A percentile compares a stretch with the other conserved stretches of the same genome.
phyloP scores from a whole-genome alignment of 2,329 filamentous ascomycete species.

The Dactylella cylindrospora region DNA sequence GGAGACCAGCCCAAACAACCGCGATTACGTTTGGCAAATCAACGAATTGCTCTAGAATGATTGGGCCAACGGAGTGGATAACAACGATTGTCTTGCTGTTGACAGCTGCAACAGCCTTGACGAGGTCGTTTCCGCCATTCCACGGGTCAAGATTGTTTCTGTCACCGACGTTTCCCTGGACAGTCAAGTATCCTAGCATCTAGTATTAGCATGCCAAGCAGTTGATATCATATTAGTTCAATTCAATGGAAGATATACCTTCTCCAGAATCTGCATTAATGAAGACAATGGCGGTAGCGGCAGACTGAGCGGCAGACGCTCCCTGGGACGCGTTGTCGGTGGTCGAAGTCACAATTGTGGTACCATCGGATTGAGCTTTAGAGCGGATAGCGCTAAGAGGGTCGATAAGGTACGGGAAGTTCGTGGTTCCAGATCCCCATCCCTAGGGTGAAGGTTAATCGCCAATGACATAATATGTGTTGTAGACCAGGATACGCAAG shows the following conservation, averaged over 20 bases:
- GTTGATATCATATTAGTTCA: not conserved
- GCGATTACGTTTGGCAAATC: constrained; percentile 77
- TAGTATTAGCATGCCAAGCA: not conserved
- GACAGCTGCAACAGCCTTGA: constrained; percentile 73
- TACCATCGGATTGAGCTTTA: constrained; percentile 63
- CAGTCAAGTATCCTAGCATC: constrained; percentile 68
- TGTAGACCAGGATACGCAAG: constrained; percentile 42
- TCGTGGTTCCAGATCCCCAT: constrained; percentile 74
- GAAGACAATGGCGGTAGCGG: constrained; percentile 75
- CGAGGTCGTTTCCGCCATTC: constrained; percentile 75
- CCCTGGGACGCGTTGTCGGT: constrained; percentile 54
- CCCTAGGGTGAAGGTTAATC: constrained; percentile 57
- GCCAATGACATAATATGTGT: not conserved
- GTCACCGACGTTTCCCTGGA: constrained; percentile 83
- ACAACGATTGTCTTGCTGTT: constrained; percentile 91
- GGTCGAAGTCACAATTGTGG: constrained; percentile 65
- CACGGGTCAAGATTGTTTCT: constrained; percentile 91
- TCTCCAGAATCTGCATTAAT: constrained; percentile 86
- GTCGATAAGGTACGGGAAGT: constrained; percentile 70
- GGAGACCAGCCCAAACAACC: constrained; percentile 78
- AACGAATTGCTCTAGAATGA: constrained; percentile 74
- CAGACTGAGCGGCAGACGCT: constrained; percentile 64
- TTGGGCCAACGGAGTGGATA: constrained; percentile 80
- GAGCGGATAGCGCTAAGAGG: constrained; percentile 68
- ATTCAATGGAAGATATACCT: constrained; percentile 41